These are phyloP conservation scores for Colletotrichum sojae DNA, from an alignment of 2,329 filamentous ascomycete species.

Conservation along the genomic window DNA sequence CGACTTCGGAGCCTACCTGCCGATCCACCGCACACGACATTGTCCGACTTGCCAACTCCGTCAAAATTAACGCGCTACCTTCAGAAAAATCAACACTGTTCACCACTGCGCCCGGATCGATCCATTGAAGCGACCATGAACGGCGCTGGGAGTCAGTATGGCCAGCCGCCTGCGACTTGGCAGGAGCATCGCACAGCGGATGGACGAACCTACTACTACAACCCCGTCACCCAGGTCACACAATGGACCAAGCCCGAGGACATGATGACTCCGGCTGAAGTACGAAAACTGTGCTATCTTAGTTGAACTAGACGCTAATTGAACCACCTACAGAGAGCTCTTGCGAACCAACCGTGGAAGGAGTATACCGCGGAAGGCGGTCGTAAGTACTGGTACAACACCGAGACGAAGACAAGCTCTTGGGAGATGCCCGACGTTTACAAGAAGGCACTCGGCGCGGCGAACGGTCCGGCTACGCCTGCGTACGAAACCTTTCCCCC, in stretches of 20 bases:
- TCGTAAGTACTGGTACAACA: constrained; percentile 95
- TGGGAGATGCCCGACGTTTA: constrained; percentile 95
- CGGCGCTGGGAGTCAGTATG: constrained; percentile 64
- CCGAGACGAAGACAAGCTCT: constrained; percentile 89
- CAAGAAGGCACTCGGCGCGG: constrained; percentile 79
- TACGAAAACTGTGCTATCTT: constrained; percentile 54
- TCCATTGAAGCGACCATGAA: constrained; percentile 67
- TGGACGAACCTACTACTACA: constrained; percentile 93
- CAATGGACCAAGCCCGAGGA: constrained; percentile 96
- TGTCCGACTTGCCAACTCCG: not conserved
- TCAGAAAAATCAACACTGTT: not conserved
- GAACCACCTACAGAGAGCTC: constrained; percentile 72
- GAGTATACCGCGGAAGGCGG: constrained; percentile 91
- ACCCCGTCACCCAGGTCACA: constrained; percentile 85
- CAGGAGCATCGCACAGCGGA: constrained; percentile 86
- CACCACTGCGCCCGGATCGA: not conserved
- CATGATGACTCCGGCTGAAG: constrained; percentile 87
- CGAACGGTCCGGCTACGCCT: constrained; percentile 60
- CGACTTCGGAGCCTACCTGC: constrained; percentile 8
- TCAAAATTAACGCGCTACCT: not conserved
- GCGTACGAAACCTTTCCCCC: constrained; percentile 50
- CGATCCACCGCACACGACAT: not conserved
- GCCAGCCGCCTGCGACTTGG: constrained; percentile 73
- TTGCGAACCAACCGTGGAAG: constrained; percentile 90
- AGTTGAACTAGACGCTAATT: constrained; percentile 41